phyloP scores from a whole-genome alignment of 495 filamentous ascomycete species.

The Cercophora scortea region DNA sequence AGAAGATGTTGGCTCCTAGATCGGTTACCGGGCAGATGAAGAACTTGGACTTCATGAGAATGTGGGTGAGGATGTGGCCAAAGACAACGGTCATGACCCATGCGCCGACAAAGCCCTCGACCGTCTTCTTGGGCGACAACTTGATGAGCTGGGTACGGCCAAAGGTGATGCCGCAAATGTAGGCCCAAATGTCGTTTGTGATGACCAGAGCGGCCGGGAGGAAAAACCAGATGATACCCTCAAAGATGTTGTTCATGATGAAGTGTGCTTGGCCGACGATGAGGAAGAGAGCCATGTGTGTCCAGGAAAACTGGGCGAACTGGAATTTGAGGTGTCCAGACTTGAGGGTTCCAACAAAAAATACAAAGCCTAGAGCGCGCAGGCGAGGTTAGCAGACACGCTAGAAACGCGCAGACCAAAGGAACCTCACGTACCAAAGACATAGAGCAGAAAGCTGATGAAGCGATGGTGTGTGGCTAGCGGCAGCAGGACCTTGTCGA shows the following conservation, averaged over 20 bases:
- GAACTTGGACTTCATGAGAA: slow-evolving; percentile 89
- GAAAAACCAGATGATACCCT: slow-evolving; percentile 99
- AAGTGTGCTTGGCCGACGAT: slow-evolving; percentile 98
- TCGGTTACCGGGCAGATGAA: slow-evolving; percentile 98
- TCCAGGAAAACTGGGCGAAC: slow-evolving; percentile 99
- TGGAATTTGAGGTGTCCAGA: slow-evolving; percentile 96
- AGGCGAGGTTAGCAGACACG: slow-evolving; percentile 5
- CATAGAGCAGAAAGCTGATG: slow-evolving; percentile 95
- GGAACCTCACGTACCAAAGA: slow-evolving; percentile 63
- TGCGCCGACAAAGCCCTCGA: slow-evolving; percentile 94
- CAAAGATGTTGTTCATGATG: slow-evolving; percentile 99
- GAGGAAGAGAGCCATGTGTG: slow-evolving; percentile 96
- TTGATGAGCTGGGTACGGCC: slow-evolving; percentile 96
- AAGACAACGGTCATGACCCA: slow-evolving; percentile 92
- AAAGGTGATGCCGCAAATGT: slow-evolving; percentile 94
- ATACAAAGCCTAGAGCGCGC: slow-evolving; percentile 72
- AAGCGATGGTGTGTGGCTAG: slow-evolving; percentile 97
- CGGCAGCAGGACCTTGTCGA: slow-evolving; percentile 87
- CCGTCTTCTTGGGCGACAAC: slow-evolving; percentile 98
- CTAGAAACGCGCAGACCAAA: neutral
- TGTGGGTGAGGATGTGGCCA: slow-evolving; percentile 73
- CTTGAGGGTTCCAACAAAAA: slow-evolving; percentile 95
- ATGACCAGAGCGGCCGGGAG: slow-evolving; percentile 91
- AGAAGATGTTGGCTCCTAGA: slow-evolving; percentile 84
- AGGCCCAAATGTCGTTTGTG: slow-evolving; percentile 98